Percentiles rank a stretch among this genome's conserved stretches.
Conservation (phyloP, 352 stramenopile species). For the Thalassiosira pacifica region DNA sequence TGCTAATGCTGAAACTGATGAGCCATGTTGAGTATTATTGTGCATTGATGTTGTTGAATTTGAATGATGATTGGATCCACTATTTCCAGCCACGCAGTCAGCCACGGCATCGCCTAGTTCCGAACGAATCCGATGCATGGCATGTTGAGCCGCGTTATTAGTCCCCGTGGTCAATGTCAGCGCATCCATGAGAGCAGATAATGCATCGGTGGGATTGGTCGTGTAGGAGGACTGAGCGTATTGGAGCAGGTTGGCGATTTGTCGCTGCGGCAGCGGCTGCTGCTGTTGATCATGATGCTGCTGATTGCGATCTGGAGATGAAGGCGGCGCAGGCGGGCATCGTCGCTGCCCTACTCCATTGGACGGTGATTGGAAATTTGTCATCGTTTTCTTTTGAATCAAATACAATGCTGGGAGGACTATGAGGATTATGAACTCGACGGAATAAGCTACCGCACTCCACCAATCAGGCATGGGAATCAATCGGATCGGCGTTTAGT, state of each 20-base stretch:
- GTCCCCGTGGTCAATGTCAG: slow-evolving; percentile 50
- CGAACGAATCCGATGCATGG: slow-evolving; percentile 58
- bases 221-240: slow-evolving; percentile 64
- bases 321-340: slow-evolving; percentile 11
- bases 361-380: neutral
- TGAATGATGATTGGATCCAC: slow-evolving; percentile 5
- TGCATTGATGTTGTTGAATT: slow-evolving; percentile 19
- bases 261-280: slow-evolving; percentile 27
- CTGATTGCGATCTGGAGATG: neutral
- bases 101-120: slow-evolving; percentile 64
- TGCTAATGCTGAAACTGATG: neutral
- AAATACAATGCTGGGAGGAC: slow-evolving; percentile 7
- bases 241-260: slow-evolving; percentile 57
- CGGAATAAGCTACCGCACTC: neutral
- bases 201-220: slow-evolving; percentile 61
- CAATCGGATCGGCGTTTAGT: too few relatives aligned
- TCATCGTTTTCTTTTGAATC: slow-evolving; percentile 5
- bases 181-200: slow-evolving; percentile 63
- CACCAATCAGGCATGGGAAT: neutral
- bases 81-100: slow-evolving; percentile 36
- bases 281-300: slow-evolving; percentile 31
- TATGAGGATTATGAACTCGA: slow-evolving; percentile 1
- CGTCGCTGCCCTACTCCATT: neutral
- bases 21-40: neutral
- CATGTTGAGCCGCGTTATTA: slow-evolving; percentile 34